Conservation (phyloP, 768 basidiomycete species). For the Dacryopinax spathularia region DNA sequence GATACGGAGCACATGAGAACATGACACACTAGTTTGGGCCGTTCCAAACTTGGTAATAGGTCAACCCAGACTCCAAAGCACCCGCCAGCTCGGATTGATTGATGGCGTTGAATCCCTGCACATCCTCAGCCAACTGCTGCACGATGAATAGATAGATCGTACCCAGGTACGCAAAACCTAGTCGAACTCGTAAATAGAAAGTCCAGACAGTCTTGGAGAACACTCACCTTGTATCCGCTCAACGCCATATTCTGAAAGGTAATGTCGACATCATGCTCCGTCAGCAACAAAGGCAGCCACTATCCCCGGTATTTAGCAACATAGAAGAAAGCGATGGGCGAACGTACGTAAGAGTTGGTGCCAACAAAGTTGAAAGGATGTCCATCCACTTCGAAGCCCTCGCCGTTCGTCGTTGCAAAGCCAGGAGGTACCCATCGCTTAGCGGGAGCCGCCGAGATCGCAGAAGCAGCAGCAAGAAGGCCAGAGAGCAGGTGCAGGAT, state of each 20-base stretch:
- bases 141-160: constrained; percentile 14
- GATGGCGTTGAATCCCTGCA: constrained; percentile 7
- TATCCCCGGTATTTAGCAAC: background rate
- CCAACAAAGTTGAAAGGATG: constrained; percentile 43
- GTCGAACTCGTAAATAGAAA: background rate
- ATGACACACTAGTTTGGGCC: background rate
- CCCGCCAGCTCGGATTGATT: constrained; percentile 8
- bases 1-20: background rate
- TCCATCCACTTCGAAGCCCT: constrained; percentile 34
- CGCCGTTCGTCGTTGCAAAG: constrained; percentile 33
- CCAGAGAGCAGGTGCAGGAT: background rate
- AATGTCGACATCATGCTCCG: constrained; percentile 7
- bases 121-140: constrained; percentile 30
- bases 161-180: constrained; percentile 10
- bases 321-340: background rate
- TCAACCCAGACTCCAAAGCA: constrained; percentile 4
- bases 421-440: constrained; percentile 24
- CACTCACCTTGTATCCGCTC: constrained; percentile 6
- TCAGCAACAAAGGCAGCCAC: constrained; percentile 10
- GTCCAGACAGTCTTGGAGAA: background rate
- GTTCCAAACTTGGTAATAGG: constrained; percentile 10
- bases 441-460: background rate
- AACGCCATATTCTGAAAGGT: constrained; percentile 2
- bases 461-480: background rate
- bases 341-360: constrained; percentile 38